These are phyloP conservation scores for Beta corolliflora DNA, from an alignment of 179 eudicot genomes.

Conservation along the genomic window DNA sequence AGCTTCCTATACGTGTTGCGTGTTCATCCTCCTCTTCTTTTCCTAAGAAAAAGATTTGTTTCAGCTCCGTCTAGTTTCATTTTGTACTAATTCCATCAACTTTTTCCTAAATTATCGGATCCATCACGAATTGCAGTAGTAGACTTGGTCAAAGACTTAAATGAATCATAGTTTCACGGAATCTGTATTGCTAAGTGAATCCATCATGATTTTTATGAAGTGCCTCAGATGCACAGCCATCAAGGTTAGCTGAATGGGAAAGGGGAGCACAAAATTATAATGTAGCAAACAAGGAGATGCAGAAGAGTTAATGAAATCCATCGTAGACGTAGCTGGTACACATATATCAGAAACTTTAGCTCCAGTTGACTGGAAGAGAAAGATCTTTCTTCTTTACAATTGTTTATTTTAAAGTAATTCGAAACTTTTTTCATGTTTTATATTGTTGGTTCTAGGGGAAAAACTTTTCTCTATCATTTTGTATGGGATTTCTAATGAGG, in stretches of 20 bases:
- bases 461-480: background rate
- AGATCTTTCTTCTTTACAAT: background rate
- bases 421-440: background rate
- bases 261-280: background rate
- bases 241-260: constrained; percentile 3
- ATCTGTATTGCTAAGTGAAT: background rate
- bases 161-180: background rate
- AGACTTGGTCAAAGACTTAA: background rate
- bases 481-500: background rate
- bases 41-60: background rate
- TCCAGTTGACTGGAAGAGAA: no score
- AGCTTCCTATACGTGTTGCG: background rate
- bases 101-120: background rate
- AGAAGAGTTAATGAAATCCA: background rate
- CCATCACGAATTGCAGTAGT: background rate
- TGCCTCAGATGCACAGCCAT: background rate
- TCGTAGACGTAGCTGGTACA: background rate
- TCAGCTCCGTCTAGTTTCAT: background rate
- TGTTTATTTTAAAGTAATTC: background rate
- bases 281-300: background rate
- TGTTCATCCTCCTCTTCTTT: background rate
- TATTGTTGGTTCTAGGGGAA: background rate
- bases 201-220: background rate
- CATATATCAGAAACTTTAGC: background rate
- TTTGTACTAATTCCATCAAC: background rate